Percentiles rank a stretch among this genome's conserved stretches.
Evolutionary conservation across 495 filamentous ascomycete species (phyloP).

Genomic region (Pseudotulostoma volvatum): DNA sequence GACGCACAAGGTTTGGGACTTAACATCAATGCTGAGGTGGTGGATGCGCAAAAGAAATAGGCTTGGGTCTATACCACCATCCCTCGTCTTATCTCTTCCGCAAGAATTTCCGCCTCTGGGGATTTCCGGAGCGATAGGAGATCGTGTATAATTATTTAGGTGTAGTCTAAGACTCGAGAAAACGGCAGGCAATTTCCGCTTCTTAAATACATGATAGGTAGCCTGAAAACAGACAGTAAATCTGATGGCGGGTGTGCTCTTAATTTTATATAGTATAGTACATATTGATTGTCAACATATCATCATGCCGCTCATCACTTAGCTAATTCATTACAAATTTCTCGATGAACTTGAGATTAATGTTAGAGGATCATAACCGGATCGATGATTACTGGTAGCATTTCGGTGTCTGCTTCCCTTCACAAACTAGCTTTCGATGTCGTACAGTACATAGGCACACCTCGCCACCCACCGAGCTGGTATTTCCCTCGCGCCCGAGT

Average conservation of each 20-base stretch:
- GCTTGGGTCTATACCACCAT: conserved; percentile 11
- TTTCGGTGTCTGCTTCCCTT: no score
- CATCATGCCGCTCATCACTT: background rate
- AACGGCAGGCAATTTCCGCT: background rate
- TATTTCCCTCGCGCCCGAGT: no score
- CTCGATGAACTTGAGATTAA: background rate
- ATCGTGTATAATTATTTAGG: background rate
- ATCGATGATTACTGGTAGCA: no score
- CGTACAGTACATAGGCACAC: no score
- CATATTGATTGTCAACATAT: no score
- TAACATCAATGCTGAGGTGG: conserved; percentile 54
- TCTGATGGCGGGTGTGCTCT: no score
- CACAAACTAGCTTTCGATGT: no score
- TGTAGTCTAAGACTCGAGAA: background rate
- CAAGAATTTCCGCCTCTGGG: background rate
- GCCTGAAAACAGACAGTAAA: background rate
- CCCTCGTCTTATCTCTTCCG: background rate
- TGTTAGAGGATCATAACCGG: background rate
- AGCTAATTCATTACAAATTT: background rate
- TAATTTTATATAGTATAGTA: no score
- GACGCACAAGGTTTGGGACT: conserved; percentile 79
- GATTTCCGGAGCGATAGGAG: background rate
- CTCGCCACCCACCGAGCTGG: no score
- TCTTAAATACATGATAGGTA: background rate
- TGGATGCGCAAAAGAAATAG: conserved; percentile 21